Evolutionary conservation across 2,329 filamentous ascomycete genomes (phyloP), one percentile per base, ranked within the genome.

Genomic region (Epichloe elymi): DNA sequence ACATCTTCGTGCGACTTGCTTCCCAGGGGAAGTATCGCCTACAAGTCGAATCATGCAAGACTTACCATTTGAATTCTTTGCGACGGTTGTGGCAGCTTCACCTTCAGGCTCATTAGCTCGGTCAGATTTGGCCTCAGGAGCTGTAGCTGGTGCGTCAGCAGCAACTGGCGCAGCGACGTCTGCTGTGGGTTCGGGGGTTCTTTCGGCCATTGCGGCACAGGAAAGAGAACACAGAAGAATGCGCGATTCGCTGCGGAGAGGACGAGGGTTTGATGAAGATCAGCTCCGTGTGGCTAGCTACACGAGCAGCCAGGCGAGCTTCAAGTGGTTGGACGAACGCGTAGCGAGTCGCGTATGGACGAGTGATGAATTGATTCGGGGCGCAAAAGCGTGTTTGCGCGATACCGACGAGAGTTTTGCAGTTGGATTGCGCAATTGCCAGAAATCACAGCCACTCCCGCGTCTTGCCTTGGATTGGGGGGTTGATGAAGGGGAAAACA

Each of bases 151-250:
- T 56, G 57, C 59, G 47, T 60, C 58, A 54, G 64, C 61, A 43
- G 65, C 64, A 50, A 58, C 60, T 45, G 67, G 58, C 52, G 68
- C 57, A 47, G 64, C 57, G 51, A 58, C 63, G 50, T 67, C 65
- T 51, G 63, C 56, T 51, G 62, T 54, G 61, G 68, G 67, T 58
- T 69, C 65, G 54, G 58, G 58, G 46, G 61, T 49, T 57, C 64
- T 64, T 52, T 71, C 68, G 50, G 68, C 65, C 69, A 71, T 71
- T 59, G 60, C 61, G 33, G 58, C 51, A 53, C 46, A 45, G 33
- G 12, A 41, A 26, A 20, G 5, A 35, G 50, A 50, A 26, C 50
- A 51, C 51, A 53, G 53, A 52, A 49, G 51, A 58, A 15, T 59
- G 56, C 56, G 58, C 60, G 52, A 33, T 12, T 46, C n/a, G 50